phyloP scores from a whole-genome alignment of 2,329 filamentous ascomycete genomes.

The Phialocephala subalpina region DNA sequence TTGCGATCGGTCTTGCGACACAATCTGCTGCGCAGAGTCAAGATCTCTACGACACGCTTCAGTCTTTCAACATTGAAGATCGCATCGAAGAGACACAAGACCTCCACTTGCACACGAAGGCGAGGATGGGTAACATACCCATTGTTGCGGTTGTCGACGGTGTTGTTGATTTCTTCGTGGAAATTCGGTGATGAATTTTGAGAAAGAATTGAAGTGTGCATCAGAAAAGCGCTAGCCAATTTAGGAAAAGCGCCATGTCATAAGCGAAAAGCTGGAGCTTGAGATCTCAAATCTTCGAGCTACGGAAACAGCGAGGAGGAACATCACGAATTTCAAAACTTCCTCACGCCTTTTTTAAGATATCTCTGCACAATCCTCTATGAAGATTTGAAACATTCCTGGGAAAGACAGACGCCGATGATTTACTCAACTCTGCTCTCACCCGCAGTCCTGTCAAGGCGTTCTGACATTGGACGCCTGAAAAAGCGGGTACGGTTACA shows the following conservation, averaged over 20 bases:
- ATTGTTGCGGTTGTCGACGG: conserved; percentile 45
- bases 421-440: too few species aligned
- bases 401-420: too few species aligned
- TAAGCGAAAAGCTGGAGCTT: conserved; percentile 10
- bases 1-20: conserved; percentile 46
- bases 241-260: neutral
- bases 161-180: conserved; percentile 29
- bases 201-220: conserved; percentile 11
- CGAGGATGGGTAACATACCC: conserved; percentile 46
- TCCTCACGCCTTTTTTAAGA: too few species aligned
- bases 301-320: neutral
- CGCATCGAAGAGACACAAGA: conserved; percentile 34
- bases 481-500: too few species aligned
- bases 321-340: too few species aligned
- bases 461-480: too few species aligned
- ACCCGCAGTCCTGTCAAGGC: too few species aligned
- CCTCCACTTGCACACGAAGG: conserved; percentile 47
- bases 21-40: conserved; percentile 43
- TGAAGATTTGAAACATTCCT: too few species aligned
- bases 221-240: conserved; percentile 5
- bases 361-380: too few species aligned
- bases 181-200: conserved; percentile 15
- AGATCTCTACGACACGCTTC: conserved; percentile 31
- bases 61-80: conserved; percentile 31
- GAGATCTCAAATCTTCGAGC: neutral